Base-by-base conservation (phyloP, 108 stramenopile species). In the Nitzschia sp. region DNA sequence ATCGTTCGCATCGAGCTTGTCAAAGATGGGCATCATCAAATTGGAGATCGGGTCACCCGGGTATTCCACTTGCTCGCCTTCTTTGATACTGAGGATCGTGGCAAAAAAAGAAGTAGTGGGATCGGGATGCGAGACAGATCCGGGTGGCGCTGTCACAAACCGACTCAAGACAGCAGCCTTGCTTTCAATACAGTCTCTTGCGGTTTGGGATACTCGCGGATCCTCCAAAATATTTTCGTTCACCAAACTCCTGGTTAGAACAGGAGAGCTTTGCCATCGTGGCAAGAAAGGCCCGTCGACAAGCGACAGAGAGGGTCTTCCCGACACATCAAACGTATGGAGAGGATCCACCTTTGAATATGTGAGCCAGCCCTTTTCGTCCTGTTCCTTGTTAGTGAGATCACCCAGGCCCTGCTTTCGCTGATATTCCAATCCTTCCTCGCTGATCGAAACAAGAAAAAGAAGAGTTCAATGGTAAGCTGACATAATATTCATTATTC, bases 231-330 rank as follows among this genome's bases (percentile, higher is more conserved):
- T 1, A 50, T 64, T 64, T n/a, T n/a, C 48, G 31, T 64, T 64
- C n/a, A 64, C 63, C n/a, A 32, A 16, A 32, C 63, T 52, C 19
- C 29, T 45, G 11, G 6, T 15, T 6, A 64, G 19, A 21, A 64
- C 46, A 30, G 63, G 63, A 33, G 31, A 52, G 0, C 47, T 64
- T 11, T 64, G 63, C 63, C 63, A 64, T 41, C 17, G 30, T 30
- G 63, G 63, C 17, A 64, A 50, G 31, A 52, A 64, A 5, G 63
- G 63, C 6, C 48, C 63, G 9, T 21, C 25, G 13, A 47, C n/a
- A 23, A 25, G 30, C 1, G 46, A 48, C 22, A 48, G 63, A 16
- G 29, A 4, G 0, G 63, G 30, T 25, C 28, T 64, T 16, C 47
- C 46, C 6, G 46, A 2, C 2, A 15, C 15, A n/a, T 48, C 47